Evolutionary conservation across 2,329 filamentous ascomycete genomes (phyloP).

Genomic region (Cordyceps cateniannulata): DNA sequence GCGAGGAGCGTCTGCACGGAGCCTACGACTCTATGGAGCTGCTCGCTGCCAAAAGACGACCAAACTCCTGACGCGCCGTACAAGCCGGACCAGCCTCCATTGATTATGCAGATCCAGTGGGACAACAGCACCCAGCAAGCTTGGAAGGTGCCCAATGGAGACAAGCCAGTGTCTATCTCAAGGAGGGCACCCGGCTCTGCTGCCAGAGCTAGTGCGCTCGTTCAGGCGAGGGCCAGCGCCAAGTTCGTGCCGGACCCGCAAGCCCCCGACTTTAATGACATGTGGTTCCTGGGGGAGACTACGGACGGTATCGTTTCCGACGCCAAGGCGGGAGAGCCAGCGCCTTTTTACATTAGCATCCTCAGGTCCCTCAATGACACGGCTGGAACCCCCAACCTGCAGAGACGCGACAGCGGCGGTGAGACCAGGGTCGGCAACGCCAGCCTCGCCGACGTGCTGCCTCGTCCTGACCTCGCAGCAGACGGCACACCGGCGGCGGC

Average conservation of each 20-base stretch:
- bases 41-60: conserved; percentile 71
- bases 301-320: conserved; percentile 64
- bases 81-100: conserved; percentile 64
- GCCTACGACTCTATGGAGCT: conserved; percentile 77
- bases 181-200: conserved; percentile 21
- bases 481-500: conserved; percentile 71
- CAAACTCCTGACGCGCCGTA: conserved; percentile 59
- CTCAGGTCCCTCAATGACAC: conserved; percentile 40
- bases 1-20: conserved; percentile 64
- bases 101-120: conserved; percentile 73
- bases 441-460: conserved; percentile 43
- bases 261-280: conserved; percentile 60
- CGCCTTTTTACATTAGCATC: conserved; percentile 82
- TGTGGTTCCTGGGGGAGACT: conserved; percentile 76
- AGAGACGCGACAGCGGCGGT: conserved; percentile 17
- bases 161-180: conserved; percentile 22
- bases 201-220: conserved; percentile 19
- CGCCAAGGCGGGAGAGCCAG: conserved; percentile 74
- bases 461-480: conserved; percentile 52
- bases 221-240: conserved; percentile 16
- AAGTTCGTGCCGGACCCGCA: conserved; percentile 46
- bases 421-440: conserved; percentile 17
- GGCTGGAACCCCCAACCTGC: conserved; percentile 21
- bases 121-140: conserved; percentile 50
- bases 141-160: conserved; percentile 41